phyloP scores from a whole-genome alignment of 169 alveolate genomes.

The Haemoproteus tartakovskyi region DNA sequence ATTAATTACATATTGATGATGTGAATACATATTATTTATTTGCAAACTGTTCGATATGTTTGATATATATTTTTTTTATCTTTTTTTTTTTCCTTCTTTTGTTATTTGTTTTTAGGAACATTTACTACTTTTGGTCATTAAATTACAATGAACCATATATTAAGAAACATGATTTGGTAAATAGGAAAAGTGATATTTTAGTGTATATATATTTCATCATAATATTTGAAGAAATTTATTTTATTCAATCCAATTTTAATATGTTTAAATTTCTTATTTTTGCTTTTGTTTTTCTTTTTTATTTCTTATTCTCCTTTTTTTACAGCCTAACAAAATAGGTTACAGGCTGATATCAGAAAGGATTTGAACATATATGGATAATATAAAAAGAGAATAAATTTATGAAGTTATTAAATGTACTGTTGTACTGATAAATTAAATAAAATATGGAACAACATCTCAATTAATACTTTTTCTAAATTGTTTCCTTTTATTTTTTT shows the following conservation, averaged over 20 bases:
- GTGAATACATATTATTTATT: not conserved
- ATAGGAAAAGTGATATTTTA: conserved; percentile 11
- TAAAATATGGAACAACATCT: no score
- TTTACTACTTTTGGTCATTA: conserved; percentile 58
- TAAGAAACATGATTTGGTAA: conserved; percentile 4
- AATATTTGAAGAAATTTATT: not conserved
- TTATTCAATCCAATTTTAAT: not conserved
- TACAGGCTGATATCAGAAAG: conserved; percentile 21
- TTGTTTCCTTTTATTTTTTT: no score
- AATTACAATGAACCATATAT: conserved; percentile 55
- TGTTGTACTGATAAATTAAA: no score
- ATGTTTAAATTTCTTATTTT: not conserved
- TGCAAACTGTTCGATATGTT: not conserved
- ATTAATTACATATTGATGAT: not conserved
- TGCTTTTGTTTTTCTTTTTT: not conserved
- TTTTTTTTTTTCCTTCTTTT: not conserved
- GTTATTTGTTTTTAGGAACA: conserved; percentile 12
- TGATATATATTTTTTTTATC: not conserved
- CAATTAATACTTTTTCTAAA: no score
- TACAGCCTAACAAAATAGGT: conserved; percentile 5
- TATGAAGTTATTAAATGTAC: no score
- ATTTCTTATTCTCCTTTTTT: no score
- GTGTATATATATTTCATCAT: not conserved
- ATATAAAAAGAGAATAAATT: no score
- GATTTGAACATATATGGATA: no score